Evolutionary conservation across 75 land plant genomes (phyloP), one percentile per base, ranked within the genome.

Genomic region (Selaginella tamariscina): DNA sequence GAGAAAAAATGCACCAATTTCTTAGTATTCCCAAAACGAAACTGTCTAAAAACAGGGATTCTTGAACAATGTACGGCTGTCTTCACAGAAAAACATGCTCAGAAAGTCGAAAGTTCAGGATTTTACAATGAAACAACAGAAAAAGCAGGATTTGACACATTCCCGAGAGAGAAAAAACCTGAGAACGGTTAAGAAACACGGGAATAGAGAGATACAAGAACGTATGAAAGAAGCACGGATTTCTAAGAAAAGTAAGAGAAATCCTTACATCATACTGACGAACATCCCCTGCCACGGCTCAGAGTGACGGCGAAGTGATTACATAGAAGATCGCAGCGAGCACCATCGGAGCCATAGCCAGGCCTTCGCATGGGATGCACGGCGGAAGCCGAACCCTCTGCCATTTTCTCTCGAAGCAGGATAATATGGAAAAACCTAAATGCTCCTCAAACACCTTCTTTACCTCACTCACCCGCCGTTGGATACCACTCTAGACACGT

Each of bases 181-280:
- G 22, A 31, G 26, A 56, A n/a, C 5, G 24, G 22, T 63, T 13
- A 29, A 73, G 26, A 32, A 55, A 65, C 9, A 54, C 15, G 24
- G 26, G 18, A 60, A 30, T 55, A 24, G n/a, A n/a, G n/a, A n/a
- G n/a, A n/a, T n/a, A n/a, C n/a, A n/a, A n/a, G n/a, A 49, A 49
- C 54, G 65, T 24, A 24, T 32, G 27, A 24, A 31, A n/a, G n/a
- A n/a, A n/a, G n/a, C n/a, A n/a, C n/a, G n/a, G n/a, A n/a, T n/a
- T n/a, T n/a, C n/a, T n/a, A 56, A 20, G 29, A 32, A 24, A 65
- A 32, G 56, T 22, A 2, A 22, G 29, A 30, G 64, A 27, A 54
- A 1, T 26, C 1, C 84, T 33, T 79, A 91, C 97, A 80, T 82
- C 81, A 72, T 91, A 91, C 27, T 91, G 97, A 23, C 32, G 83